phyloP scores from a whole-genome alignment of 768 basidiomycete species.

The Panaeolus cyanescens region DNA sequence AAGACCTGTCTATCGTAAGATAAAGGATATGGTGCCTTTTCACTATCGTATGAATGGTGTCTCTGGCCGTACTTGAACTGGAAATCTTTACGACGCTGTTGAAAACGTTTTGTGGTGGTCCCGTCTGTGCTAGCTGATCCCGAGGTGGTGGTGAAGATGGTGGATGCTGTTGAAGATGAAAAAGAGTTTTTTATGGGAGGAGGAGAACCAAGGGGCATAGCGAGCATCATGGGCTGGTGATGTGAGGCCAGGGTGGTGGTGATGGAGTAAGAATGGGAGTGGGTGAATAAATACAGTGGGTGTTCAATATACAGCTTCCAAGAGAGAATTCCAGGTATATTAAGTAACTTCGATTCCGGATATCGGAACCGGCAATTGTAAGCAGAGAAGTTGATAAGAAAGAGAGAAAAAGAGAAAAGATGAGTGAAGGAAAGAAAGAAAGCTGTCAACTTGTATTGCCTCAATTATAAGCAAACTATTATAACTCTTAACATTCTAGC shows the following conservation, averaged over 20 bases:
- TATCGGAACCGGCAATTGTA: not conserved
- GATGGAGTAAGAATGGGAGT: not conserved
- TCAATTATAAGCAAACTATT: no score
- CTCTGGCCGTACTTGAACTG: slow-evolving; percentile 67
- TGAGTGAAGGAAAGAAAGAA: not conserved
- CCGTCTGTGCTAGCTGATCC: slow-evolving; percentile 37
- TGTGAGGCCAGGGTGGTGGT: not conserved
- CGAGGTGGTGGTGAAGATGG: slow-evolving; percentile 22
- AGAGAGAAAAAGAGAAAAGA: not conserved
- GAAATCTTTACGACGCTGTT: slow-evolving; percentile 44
- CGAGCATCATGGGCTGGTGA: not conserved
- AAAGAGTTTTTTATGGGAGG: slow-evolving; percentile 10
- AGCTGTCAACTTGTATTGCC: no score
- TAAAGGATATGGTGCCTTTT: slow-evolving; percentile 81
- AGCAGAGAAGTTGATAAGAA: not conserved
- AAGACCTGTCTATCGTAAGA: slow-evolving; percentile 69
- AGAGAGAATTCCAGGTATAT: not conserved
- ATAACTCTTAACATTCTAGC: not conserved
- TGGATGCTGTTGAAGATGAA: slow-evolving; percentile 19
- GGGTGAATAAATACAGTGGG: not conserved
- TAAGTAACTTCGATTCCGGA: not conserved
- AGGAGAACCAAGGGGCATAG: slow-evolving; percentile 20
- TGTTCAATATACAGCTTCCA: not conserved
- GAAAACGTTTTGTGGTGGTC: slow-evolving; percentile 15
- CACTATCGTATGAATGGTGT: slow-evolving; percentile 68